Base-by-base conservation (phyloP, 2,329 filamentous ascomycete genomes). In the Alternaria longipes region DNA sequence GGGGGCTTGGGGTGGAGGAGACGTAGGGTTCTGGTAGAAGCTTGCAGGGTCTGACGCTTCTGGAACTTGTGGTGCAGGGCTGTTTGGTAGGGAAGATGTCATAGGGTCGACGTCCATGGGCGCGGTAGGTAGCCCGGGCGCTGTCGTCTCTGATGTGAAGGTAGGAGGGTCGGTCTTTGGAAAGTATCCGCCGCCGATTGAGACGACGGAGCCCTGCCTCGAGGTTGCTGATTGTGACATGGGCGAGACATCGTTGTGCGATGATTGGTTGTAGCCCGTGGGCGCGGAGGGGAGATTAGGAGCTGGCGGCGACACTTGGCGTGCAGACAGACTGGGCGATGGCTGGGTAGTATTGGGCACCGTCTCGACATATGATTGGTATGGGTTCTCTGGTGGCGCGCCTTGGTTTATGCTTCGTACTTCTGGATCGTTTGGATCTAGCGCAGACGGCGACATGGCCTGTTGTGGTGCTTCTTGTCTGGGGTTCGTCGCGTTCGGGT, bases 401-500 rank as follows among this genome's bases (percentile, higher is more conserved):
- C 68, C 64, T 18, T 79, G 78, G 50, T 78, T 82, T 52, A 89
- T 80, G 42, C 82, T 79, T 70, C 86, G 85, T 2, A 91, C 86
- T 52, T 91, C 89, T 2, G 88, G 86, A 63, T 92, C 90, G 55
- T 85, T 84, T 1, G 86, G 85, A 68, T 89, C 87, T n/a, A 90
- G 79, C 2, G 80, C 73, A 44, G 83, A 81, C 16, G 81, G 74
- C 42, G 78, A 75, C 12, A 52, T 45, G 5, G 66, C 58, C 47
- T 72, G 65, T 44, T 72, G 63, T 32, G 82, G 80, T 8, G 81
- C 78, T 56, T 87, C 83, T 54, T 89, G 84, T 58, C 87, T 87
- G 0, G 94, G 94, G 73, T 98, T 98, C 8, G 92, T 91, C 56
- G 90, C 88, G 79, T 99, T 99, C 3, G 95, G 95, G 74, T 99